These are phyloP conservation scores for Venturia effusa DNA, from an alignment of 2,329 filamentous ascomycete genomes.

Conservation along the genomic window DNA sequence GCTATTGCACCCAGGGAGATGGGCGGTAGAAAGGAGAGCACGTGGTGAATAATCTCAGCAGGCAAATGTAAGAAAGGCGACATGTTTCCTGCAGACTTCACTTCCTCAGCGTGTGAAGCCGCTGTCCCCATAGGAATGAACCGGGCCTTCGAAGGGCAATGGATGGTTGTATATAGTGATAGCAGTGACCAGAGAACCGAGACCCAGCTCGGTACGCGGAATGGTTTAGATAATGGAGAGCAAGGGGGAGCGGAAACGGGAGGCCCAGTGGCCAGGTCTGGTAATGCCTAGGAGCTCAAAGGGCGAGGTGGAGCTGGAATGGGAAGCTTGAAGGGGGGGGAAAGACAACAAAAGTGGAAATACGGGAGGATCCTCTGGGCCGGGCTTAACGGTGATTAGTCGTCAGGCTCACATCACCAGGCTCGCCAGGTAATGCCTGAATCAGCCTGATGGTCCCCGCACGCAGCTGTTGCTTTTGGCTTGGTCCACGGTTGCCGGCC, in stretches of 20 bases:
- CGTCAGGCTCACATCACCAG: too few relatives aligned
- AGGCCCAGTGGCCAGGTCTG: not conserved
- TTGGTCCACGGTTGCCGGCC: not conserved
- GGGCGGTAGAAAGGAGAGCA: constrained; percentile 56
- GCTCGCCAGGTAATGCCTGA: not conserved
- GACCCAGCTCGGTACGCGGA: not conserved
- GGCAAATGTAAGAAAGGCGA: constrained; percentile 41
- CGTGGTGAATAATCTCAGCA: constrained; percentile 61
- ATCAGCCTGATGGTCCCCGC: too few relatives aligned
- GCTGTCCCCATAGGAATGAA: not conserved
- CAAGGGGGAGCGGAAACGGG: not conserved
- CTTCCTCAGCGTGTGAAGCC: not conserved
- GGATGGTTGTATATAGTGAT: too few relatives aligned
- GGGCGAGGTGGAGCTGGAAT: not conserved
- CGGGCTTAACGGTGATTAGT: not conserved
- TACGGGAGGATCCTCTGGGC: not conserved
- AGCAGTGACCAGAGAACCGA: too few relatives aligned
- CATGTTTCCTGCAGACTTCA: not conserved
- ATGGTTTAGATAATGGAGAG: not conserved
- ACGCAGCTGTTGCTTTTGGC: not conserved
- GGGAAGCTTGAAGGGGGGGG: not conserved
- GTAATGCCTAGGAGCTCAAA: too few relatives aligned
- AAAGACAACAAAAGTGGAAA: not conserved
- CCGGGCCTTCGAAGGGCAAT: not conserved
- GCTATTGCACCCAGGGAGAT: constrained; percentile 51